Percentiles rank a stretch among this genome's conserved stretches.
phyloP scores from a whole-genome alignment of 331 rosid species.

The Acacia concinna region DNA sequence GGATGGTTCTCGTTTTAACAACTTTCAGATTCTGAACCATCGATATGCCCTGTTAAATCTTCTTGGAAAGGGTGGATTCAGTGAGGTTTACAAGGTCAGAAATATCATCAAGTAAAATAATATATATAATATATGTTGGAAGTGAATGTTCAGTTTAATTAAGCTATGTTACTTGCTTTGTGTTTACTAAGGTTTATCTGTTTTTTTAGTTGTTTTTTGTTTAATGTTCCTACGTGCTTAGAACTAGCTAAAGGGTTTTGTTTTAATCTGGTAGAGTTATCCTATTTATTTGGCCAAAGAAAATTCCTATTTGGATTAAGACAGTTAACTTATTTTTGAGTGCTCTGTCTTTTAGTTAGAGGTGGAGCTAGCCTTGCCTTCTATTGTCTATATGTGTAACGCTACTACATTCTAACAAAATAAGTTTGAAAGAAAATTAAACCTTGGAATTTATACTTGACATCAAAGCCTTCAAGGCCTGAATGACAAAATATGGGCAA shows the following conservation, averaged over 20 bases:
- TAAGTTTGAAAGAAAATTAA: background rate
- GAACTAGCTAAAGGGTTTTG: background rate
- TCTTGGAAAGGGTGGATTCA: slow-evolving; percentile 99
- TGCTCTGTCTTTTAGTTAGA: background rate
- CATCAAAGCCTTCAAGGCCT: background rate
- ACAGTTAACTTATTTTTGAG: background rate
- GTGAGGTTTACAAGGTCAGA: slow-evolving; percentile 99
- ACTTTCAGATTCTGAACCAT: slow-evolving; percentile 89
- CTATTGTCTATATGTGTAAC: background rate
- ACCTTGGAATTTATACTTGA: background rate
- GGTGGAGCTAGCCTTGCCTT: background rate
- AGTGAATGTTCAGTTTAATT: background rate
- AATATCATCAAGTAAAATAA: slow-evolving; percentile 22
- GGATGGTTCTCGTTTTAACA: slow-evolving; percentile 99
- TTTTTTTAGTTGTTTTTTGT: background rate
- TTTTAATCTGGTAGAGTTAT: background rate
- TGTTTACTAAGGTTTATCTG: background rate
- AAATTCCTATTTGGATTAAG: background rate
- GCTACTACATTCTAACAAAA: background rate
- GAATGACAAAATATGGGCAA: background rate
- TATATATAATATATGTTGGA: background rate
- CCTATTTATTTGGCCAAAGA: background rate
- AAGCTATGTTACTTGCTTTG: background rate
- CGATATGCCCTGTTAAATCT: slow-evolving; percentile 93
- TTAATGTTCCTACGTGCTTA: background rate